Evolutionary conservation across 1,284 basidiomycete species (phyloP), one percentile per base, ranked within the genome.

Genomic region (Irpex sp.): DNA sequence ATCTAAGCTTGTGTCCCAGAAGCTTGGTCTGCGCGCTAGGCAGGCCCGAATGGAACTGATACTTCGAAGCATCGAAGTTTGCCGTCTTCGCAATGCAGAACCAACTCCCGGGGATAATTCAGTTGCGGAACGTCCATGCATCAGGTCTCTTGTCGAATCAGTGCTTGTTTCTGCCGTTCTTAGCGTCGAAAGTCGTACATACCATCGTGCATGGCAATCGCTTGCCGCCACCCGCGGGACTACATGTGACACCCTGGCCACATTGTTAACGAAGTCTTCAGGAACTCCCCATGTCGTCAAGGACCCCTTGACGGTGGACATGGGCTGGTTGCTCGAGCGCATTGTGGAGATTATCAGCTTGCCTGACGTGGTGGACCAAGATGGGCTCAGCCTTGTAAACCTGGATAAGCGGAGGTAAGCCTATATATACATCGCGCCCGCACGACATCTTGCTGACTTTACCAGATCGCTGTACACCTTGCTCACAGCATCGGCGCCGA

Each of bases 301-400:
- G 38, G 82, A 85, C 36, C 76, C 81, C 9, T 75, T 92, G 61
- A 86, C 86, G 8, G 82, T 89, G 13, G 92, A 93, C 70, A 82
- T 92, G 66, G 91, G 89, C 6, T 94, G 92, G 91, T 74, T 93
- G 51, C 73, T 93, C 64, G 92, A 94, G 73, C 84, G 89, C 56
- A 82, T 93, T 72, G 76, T 93, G 26, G 92, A 93, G 72, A 79
- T 93, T 44, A 83, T 92, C 63, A 86, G 86, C 52, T 81, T 87
- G 62, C 86, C 89, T 2, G 91, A 93, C 70, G 79, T 86, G n/a
- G 74, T 91, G n/a, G 82, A 86, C 15, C 79, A 81, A 47, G 84
- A 85, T 65, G 78, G 79, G 21, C 79, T 82, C 44, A 82, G 77
- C 47, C 81, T 93, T 47, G 82, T 94, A 59, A 93, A 92, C 70